phyloP scores from a whole-genome alignment of 768 basidiomycete species.

The Calvatia gigantea region DNA sequence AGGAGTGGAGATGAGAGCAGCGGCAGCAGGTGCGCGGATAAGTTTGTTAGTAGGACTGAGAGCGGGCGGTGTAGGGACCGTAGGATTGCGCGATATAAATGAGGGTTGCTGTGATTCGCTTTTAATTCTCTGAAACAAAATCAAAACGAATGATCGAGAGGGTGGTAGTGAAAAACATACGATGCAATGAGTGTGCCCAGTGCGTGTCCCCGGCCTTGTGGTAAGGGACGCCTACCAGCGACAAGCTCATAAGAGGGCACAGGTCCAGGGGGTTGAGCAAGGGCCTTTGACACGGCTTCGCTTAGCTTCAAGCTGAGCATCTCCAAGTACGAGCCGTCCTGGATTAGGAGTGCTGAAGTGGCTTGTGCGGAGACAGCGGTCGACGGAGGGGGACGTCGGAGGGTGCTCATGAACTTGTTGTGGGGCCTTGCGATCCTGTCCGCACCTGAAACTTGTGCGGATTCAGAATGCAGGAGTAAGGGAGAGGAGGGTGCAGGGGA shows the following conservation, averaged over 20 bases:
- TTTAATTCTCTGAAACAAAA: conserved; percentile 57
- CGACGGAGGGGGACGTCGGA: conserved; percentile 55
- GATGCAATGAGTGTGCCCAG: conserved; percentile 67
- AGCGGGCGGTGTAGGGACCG: conserved; percentile 74
- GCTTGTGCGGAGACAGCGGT: conserved; percentile 29
- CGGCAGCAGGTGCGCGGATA: conserved; percentile 66
- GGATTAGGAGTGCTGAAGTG: conserved; percentile 47
- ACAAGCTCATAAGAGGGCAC: conserved; percentile 48
- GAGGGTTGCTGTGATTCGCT: conserved; percentile 57
- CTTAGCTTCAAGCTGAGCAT: conserved; percentile 73
- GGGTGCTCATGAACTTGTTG: conserved; percentile 56
- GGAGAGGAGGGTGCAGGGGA: conserved; percentile 45
- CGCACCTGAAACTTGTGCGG: conserved; percentile 23
- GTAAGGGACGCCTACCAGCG: conserved; percentile 69
- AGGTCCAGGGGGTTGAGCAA: conserved; percentile 61
- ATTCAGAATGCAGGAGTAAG: background rate
- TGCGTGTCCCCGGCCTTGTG: conserved; percentile 65
- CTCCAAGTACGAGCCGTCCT: conserved; percentile 80
- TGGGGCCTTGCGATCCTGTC: conserved; percentile 51
- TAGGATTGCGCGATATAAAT: conserved; percentile 66
- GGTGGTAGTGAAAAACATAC: conserved; percentile 40
- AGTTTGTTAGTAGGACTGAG: conserved; percentile 67
- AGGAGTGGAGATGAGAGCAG: conserved; percentile 65
- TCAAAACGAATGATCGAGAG: conserved; percentile 11
- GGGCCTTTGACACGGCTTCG: conserved; percentile 76